Conservation (phyloP, 371 early-diverging fungal genomes). For the Batrachochytrium dendrobatidis region DNA sequence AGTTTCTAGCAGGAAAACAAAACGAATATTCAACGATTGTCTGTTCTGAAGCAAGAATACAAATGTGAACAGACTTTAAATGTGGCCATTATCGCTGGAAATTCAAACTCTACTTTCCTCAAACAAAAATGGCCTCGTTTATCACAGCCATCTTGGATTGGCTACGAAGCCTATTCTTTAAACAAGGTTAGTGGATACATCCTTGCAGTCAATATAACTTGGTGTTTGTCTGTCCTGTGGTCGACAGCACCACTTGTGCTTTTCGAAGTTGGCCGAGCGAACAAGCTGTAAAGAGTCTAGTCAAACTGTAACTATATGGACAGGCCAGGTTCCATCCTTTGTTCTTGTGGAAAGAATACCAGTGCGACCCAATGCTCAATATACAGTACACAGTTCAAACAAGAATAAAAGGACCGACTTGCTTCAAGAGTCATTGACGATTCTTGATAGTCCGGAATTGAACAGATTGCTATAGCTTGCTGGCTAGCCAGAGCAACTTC, state of each 20-base stretch:
- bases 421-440: not conserved
- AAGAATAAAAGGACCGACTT: not conserved
- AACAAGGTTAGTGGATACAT: slow-evolving; percentile 46
- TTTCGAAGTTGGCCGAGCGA: not conserved
- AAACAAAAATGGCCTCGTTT: slow-evolving; percentile 18
- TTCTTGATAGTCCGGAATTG: too few relatives aligned
- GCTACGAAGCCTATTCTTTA: slow-evolving; percentile 89
- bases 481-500: too few relatives aligned
- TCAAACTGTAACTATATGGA: not conserved
- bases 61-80: too few relatives aligned
- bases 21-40: too few relatives aligned
- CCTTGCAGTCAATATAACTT: not conserved
- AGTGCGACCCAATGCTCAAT: not conserved
- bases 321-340: not conserved
- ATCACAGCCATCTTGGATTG: slow-evolving; percentile 62
- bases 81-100: too few relatives aligned
- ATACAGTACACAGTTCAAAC: not conserved
- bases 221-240: not conserved
- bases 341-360: not conserved
- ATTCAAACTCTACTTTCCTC: too few relatives aligned
- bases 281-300: not conserved
- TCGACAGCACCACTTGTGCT: not conserved
- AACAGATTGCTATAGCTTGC: too few relatives aligned
- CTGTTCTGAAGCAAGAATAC: too few relatives aligned
- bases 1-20: too few relatives aligned